These are phyloP conservation scores for Pilaira anomala DNA, from an alignment of 192 early-diverging fungal genomes.

Conservation along the genomic window DNA sequence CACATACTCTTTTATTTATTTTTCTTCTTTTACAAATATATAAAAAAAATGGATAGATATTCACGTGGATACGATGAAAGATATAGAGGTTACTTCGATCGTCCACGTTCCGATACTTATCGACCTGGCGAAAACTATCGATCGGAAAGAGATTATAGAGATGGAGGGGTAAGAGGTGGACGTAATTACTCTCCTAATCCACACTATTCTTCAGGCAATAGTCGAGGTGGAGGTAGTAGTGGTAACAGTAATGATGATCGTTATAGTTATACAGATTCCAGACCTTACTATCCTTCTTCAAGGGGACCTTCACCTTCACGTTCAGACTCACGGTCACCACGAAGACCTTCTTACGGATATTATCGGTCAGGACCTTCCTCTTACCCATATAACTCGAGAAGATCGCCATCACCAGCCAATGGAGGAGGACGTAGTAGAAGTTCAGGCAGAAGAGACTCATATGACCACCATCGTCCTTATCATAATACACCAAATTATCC, in stretches of 20 bases:
- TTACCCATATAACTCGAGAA: slow-evolving; percentile 20
- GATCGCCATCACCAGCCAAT: slow-evolving; percentile 20
- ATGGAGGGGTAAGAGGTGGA: not conserved
- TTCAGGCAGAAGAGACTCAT: slow-evolving; percentile 19
- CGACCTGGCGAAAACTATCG: slow-evolving; percentile 29
- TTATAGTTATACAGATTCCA: slow-evolving; percentile 7
- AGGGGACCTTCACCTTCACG: slow-evolving; percentile 17
- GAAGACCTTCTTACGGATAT: slow-evolving; percentile 25
- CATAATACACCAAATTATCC: not conserved
- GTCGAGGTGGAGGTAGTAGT: not conserved
- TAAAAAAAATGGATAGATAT: slow-evolving; percentile 24
- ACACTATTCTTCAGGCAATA: slow-evolving; percentile 16
- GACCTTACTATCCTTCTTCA: slow-evolving; percentile 12
- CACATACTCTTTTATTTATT: not conserved
- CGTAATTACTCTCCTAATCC: slow-evolving; percentile 14
- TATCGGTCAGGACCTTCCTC: slow-evolving; percentile 9
- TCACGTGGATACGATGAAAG: slow-evolving; percentile 30
- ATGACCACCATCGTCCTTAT: slow-evolving; percentile 22
- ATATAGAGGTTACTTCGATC: slow-evolving; percentile 33
- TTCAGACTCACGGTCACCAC: slow-evolving; percentile 7
- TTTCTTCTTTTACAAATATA: not conserved
- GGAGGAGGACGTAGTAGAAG: not conserved
- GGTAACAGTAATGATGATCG: slow-evolving; percentile 7
- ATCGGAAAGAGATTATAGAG: slow-evolving; percentile 27
- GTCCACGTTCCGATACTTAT: slow-evolving; percentile 32